These are phyloP conservation scores for Hordeum marinum DNA, from an alignment of 176 grass and related monocot genomes.

Conservation along the genomic window DNA sequence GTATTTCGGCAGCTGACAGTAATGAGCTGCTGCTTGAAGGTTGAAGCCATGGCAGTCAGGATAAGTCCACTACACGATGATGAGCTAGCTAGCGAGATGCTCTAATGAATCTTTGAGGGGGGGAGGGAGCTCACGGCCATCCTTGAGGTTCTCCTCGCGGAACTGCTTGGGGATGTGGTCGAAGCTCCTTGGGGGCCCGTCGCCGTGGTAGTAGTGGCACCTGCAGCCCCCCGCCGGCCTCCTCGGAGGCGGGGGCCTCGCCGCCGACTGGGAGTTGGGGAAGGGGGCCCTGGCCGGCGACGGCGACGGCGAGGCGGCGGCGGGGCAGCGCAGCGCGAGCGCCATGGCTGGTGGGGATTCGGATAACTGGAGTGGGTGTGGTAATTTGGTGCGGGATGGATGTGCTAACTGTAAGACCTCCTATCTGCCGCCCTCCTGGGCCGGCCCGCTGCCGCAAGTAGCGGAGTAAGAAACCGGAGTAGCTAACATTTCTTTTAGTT, in stretches of 20 bases:
- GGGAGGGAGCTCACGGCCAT: slow-evolving; percentile 47
- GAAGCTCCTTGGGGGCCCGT: slow-evolving; percentile 38
- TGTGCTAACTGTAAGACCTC: too few relatives aligned
- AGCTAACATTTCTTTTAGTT: too few relatives aligned
- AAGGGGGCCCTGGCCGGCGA: not conserved
- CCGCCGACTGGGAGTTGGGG: not conserved
- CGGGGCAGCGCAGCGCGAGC: slow-evolving; percentile 20
- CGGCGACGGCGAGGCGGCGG: slow-evolving; percentile 1
- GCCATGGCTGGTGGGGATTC: slow-evolving; percentile 16
- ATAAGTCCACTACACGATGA: not conserved
- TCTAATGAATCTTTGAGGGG: not conserved
- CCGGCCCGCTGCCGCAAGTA: too few relatives aligned
- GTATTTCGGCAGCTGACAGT: not conserved
- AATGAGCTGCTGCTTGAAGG: not conserved
- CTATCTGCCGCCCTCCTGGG: too few relatives aligned
- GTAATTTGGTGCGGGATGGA: too few relatives aligned
- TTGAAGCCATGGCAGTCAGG: not conserved
- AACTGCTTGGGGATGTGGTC: slow-evolving; percentile 81
- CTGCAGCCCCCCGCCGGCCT: slow-evolving; percentile 15
- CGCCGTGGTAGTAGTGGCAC: slow-evolving; percentile 31
- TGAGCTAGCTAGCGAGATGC: not conserved
- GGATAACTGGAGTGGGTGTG: not conserved
- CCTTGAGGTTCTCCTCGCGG: slow-evolving; percentile 75
- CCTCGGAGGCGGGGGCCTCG: not conserved
- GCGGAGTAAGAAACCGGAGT: too few relatives aligned